Evolutionary conservation across 179 eudicot genomes (phyloP).

Genomic region (Beta macrorhiza): DNA sequence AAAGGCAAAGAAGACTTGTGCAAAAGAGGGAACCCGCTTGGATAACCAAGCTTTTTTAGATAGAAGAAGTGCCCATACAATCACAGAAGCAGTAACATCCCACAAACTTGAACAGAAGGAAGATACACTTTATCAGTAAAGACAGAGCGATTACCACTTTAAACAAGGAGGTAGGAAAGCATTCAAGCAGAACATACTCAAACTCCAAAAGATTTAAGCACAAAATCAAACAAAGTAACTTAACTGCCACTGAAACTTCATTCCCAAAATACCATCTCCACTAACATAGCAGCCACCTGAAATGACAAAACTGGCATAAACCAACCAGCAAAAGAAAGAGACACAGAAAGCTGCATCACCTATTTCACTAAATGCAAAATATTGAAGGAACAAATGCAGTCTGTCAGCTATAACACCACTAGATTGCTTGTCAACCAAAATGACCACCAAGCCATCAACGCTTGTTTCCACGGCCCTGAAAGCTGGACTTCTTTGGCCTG

Average conservation of each 20-base stretch:
- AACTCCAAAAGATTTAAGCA: conserved; percentile 30
- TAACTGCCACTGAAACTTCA: conserved; percentile 55
- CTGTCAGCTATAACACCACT: conserved; percentile 27
- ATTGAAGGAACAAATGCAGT: conserved; percentile 36
- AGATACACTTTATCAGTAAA: not conserved
- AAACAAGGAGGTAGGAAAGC: not conserved
- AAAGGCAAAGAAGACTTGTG: not conserved
- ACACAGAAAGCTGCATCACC: conserved; percentile 53
- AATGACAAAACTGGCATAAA: conserved; percentile 63
- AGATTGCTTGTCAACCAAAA: conserved; percentile 25
- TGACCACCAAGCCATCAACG: conserved; percentile 33
- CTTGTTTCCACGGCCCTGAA: conserved; percentile 57
- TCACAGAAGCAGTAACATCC: not conserved
- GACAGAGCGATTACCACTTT: conserved; percentile 1
- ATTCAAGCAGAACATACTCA: conserved; percentile 23
- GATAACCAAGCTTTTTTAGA: not conserved
- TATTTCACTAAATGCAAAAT: conserved; percentile 42
- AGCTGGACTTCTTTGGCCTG: conserved; percentile 51
- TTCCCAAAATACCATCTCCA: conserved; percentile 54
- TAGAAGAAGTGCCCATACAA: too few relatives aligned
- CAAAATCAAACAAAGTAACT: conserved; percentile 47
- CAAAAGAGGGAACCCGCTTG: not conserved
- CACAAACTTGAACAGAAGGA: conserved; percentile 1
- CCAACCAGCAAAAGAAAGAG: conserved; percentile 46
- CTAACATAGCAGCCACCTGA: conserved; percentile 67